Evolutionary conservation across 805 yeast species (phyloP).

Genomic region (Vanderwaltozyma tropicalis): DNA sequence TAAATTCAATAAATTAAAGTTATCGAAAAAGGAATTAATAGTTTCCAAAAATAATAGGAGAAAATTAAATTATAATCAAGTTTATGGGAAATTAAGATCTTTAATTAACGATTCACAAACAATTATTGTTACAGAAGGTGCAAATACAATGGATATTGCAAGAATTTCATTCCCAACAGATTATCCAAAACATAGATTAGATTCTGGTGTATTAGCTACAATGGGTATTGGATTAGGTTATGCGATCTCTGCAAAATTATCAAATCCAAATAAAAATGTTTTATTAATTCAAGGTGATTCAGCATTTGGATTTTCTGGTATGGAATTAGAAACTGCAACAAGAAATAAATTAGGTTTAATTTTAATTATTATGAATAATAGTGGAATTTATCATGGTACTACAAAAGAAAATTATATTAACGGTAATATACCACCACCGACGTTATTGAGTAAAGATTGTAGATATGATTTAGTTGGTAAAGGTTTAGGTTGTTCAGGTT

Average conservation of each 20-base stretch:
- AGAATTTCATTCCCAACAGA: slow-evolving; percentile 48
- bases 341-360: slow-evolving; percentile 44
- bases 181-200: slow-evolving; percentile 45
- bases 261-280: slow-evolving; percentile 34
- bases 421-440: slow-evolving; percentile 37
- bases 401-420: slow-evolving; percentile 14
- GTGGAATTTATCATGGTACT: slow-evolving; percentile 61
- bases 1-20: slow-evolving; percentile 9
- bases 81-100: slow-evolving; percentile 39
- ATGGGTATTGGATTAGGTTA: slow-evolving; percentile 72
- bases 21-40: slow-evolving; percentile 22
- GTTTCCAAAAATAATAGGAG: neutral
- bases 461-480: slow-evolving; percentile 46
- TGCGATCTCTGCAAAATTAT: slow-evolving; percentile 49
- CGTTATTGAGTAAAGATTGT: slow-evolving; percentile 47
- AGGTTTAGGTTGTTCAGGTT: slow-evolving; percentile 50
- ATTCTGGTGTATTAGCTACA: slow-evolving; percentile 69
- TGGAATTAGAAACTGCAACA: slow-evolving; percentile 63
- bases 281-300: slow-evolving; percentile 66
- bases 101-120: slow-evolving; percentile 29
- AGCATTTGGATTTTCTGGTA: slow-evolving; percentile 65
- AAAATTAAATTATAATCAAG: slow-evolving; percentile 41
- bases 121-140: slow-evolving; percentile 56
- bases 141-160: slow-evolving; percentile 66
- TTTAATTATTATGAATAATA: slow-evolving; percentile 59